phyloP scores from a whole-genome alignment of 768 basidiomycete genomes.

The Fomitopsis pulvina region DNA sequence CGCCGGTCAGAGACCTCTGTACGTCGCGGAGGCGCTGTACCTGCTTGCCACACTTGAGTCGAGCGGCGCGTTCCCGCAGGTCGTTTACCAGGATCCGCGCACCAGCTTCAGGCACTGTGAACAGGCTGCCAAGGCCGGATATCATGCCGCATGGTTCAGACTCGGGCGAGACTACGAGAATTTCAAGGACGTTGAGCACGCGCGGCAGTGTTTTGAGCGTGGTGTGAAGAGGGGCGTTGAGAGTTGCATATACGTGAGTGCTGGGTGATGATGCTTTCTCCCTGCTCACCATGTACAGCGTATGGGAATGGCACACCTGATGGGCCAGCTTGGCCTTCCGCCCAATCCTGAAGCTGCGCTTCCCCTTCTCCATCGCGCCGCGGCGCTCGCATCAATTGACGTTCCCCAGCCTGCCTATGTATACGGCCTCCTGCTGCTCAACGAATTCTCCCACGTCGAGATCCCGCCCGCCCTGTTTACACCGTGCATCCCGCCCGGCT shows the following conservation, averaged over 20 bases:
- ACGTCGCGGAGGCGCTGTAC: slow-evolving; percentile 69
- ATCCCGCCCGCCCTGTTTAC: slow-evolving; percentile 45
- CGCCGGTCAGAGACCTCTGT: slow-evolving; percentile 27
- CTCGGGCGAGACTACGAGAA: slow-evolving; percentile 90
- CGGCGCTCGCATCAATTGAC: slow-evolving; percentile 62
- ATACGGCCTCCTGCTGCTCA: slow-evolving; percentile 76
- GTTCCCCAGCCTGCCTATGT: slow-evolving; percentile 87
- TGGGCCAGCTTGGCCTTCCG: slow-evolving; percentile 75
- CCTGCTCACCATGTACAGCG: slow-evolving; percentile 43
- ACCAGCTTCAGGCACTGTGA: slow-evolving; percentile 90
- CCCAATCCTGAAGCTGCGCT: slow-evolving; percentile 52
- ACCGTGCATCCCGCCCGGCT: slow-evolving; percentile 47
- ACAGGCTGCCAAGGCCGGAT: slow-evolving; percentile 70
- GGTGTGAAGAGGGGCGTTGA: slow-evolving; percentile 72
- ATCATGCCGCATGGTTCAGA: slow-evolving; percentile 82
- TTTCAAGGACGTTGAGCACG: slow-evolving; percentile 66
- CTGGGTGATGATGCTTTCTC: not conserved
- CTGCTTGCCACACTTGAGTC: slow-evolving; percentile 67
- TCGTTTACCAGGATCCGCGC: slow-evolving; percentile 61
- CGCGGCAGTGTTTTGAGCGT: slow-evolving; percentile 82
- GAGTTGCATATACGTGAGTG: slow-evolving; percentile 64
- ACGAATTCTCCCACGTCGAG: slow-evolving; percentile 70
- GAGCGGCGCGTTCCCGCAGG: slow-evolving; percentile 63
- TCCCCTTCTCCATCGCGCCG: slow-evolving; percentile 73
- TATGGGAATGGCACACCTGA: slow-evolving; percentile 87